Evolutionary conservation across 495 filamentous ascomycete species (phyloP).

Genomic region (Elasticomyces elasticus): DNA sequence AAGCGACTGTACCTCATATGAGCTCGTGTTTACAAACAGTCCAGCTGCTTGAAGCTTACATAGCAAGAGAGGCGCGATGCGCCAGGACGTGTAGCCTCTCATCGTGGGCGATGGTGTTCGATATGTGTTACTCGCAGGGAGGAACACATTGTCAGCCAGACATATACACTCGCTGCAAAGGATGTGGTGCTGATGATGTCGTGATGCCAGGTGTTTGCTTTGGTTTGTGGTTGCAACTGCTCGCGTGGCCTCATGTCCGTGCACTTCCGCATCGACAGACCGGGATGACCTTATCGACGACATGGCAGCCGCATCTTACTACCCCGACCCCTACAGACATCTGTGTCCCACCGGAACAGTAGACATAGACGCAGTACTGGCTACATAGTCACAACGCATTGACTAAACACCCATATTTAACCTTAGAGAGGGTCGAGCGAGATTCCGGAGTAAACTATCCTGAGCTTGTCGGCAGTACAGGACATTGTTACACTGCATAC

Average conservation of each 20-base stretch:
- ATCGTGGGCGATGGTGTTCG: conserved; percentile 4
- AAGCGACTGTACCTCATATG: conserved; percentile 9
- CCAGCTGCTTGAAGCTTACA: conserved; percentile 11
- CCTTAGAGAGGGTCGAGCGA: too few species aligned
- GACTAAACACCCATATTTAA: too few species aligned
- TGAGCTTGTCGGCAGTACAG: not conserved
- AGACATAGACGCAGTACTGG: too few species aligned
- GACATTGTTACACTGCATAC: not conserved
- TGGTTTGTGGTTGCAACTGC: not conserved
- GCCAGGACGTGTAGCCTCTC: conserved; percentile 13
- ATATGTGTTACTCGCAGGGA: not conserved
- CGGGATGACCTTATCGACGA: too few species aligned
- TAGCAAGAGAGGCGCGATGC: conserved; percentile 18
- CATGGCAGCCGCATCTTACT: too few species aligned
- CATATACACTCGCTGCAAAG: not conserved
- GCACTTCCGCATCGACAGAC: not conserved
- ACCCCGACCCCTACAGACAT: too few species aligned
- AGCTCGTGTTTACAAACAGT: not conserved
- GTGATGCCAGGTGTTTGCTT: not conserved
- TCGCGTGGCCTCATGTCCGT: conserved; percentile 1
- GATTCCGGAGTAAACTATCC: not conserved
- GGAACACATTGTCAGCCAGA: not conserved
- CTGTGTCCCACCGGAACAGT: too few species aligned
- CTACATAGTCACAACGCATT: too few species aligned
- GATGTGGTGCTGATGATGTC: not conserved